Evolutionary conservation across 441 rosid genomes (phyloP), one percentile per base, ranked within the genome.

Genomic region (Kokia cookei): DNA sequence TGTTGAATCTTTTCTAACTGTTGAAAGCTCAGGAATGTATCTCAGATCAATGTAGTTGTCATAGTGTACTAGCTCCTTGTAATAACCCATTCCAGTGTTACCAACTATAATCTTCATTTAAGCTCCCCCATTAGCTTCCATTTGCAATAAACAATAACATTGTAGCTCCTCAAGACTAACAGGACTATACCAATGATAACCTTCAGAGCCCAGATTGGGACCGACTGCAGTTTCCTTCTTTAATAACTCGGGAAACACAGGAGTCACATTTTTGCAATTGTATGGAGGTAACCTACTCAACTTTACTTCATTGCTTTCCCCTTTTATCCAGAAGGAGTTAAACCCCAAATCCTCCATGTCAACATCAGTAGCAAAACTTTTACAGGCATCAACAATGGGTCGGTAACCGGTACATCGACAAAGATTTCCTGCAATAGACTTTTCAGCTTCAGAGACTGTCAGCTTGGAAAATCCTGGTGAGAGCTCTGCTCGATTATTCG

Each of bases 391-490:
- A 12, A 84, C 89, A 72, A 94, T 85, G 15, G 97, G 91, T 29
- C 96, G 90, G 74, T 94, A 94, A 29, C 98, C 97, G 0, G 97
- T 94, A 73, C 98, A 94, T 17, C 95, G 89, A 65, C 98, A 94
- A 70, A 94, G 88, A 80, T 94, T 94, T 48, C 98, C 96, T 0
- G 83, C 43, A 10, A 90, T 78, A 40, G 96, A 88, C 68, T 82
- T 94, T 75, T 94, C 96, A 6, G 98, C 97, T 79, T 91, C 95
- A 19, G 73, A 60, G n/a, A 76, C 81, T 0, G 94, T 90, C 54
- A 93, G 71, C 83, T 88, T 86, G 75, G 92, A 92, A 69, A 78
- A 83, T 10, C 94, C 93, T 26, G 48, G 80, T 7, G 69, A 37
- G 47, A 89, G 86, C 2, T 79, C 77, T 2, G 80, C 85, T 29